Percentiles rank a stretch among this genome's conserved stretches.
These are phyloP conservation scores for Podospora pseudoanserina DNA, from an alignment of 495 filamentous ascomycete species.

Conservation along the genomic window DNA sequence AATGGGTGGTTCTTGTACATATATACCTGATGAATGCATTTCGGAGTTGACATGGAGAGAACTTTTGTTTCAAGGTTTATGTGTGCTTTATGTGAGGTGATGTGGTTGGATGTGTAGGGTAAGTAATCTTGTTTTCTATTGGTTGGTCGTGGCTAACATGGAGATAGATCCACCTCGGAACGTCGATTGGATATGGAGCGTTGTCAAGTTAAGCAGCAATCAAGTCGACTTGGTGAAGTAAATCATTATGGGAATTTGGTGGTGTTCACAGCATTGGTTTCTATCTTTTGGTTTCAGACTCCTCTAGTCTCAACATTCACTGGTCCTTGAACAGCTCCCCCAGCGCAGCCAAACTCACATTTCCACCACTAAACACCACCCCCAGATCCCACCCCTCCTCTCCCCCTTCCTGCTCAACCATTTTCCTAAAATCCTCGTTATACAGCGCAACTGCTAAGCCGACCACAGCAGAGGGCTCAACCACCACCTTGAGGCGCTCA, in stretches of 20 bases:
- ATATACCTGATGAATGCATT: not conserved
- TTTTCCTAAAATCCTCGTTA: slow-evolving; percentile 73
- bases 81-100: not conserved
- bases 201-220: not conserved
- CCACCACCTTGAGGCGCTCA: slow-evolving; percentile 87
- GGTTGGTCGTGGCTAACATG: not conserved
- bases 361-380: slow-evolving; percentile 84
- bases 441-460: slow-evolving; percentile 78
- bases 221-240: too few species aligned
- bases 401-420: slow-evolving; percentile 68
- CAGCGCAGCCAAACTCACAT: slow-evolving; percentile 79
- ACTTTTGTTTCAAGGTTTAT: not conserved
- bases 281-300: too few species aligned
- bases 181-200: not conserved
- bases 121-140: not conserved
- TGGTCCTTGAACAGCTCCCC: slow-evolving; percentile 52
- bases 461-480: slow-evolving; percentile 89
- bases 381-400: slow-evolving; percentile 82
- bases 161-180: not conserved
- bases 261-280: too few species aligned
- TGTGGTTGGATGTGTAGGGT: not conserved
- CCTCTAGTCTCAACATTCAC: not conserved
- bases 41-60: not conserved
- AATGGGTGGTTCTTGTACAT: slow-evolving; percentile 1
- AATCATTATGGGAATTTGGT: too few species aligned